These are phyloP conservation scores for Pestalotiopsis sp. DNA, from an alignment of 2,329 filamentous ascomycete genomes.

Conservation along the genomic window DNA sequence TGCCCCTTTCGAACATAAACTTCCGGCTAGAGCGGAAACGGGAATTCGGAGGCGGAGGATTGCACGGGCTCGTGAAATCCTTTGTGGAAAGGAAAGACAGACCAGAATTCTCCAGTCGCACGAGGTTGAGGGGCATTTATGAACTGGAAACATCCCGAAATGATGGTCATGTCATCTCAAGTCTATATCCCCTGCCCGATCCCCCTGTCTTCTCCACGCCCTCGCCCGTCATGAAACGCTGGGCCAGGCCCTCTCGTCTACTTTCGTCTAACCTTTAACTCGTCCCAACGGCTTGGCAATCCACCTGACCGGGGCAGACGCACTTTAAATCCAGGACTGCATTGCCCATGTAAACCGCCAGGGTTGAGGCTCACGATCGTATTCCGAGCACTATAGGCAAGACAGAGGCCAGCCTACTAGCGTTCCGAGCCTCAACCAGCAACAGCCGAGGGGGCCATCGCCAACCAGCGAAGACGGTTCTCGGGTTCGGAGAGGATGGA, in stretches of 20 bases:
- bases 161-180: constrained; percentile 1
- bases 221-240: constrained; percentile 5
- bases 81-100: neutral
- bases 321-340: constrained; percentile 3
- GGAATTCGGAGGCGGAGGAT: neutral
- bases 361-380: neutral
- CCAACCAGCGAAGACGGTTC: neutral
- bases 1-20: neutral
- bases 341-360: neutral
- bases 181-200: neutral
- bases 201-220: constrained; percentile 6
- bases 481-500: neutral
- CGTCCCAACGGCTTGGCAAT: neutral
- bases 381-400: constrained; percentile 2
- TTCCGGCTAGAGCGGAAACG: neutral
- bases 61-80: neutral
- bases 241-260: neutral
- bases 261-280: neutral
- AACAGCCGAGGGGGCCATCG: neutral
- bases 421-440: neutral
- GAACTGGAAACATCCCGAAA: constrained; percentile 1
- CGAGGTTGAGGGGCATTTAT: neutral
- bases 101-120: neutral
- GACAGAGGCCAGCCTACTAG: neutral
- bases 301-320: neutral